phyloP scores from a whole-genome alignment of 1,284 basidiomycete species.

The Rhizoctonia solani region DNA sequence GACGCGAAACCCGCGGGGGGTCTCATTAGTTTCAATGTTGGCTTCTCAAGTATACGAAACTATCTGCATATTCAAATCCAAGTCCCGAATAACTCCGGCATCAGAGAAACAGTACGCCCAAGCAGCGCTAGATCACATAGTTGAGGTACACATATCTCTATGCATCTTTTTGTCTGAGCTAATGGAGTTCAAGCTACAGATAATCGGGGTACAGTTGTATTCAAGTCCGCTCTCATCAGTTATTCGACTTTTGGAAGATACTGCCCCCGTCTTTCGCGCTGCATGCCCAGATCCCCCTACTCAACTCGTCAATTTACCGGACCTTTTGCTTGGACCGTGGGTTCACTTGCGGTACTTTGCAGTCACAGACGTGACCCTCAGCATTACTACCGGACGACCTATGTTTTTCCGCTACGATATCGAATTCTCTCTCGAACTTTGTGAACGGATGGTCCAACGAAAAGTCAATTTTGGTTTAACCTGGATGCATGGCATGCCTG shows the following conservation, averaged over 20 bases:
- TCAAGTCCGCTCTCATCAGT: slow-evolving; percentile 1
- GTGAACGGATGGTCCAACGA: background rate
- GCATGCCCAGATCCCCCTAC: background rate
- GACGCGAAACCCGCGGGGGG: background rate
- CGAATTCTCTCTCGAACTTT: background rate
- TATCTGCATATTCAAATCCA: background rate
- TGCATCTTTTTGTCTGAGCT: background rate
- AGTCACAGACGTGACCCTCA: background rate
- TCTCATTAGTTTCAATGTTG: background rate
- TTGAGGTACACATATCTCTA: background rate
- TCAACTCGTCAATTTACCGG: background rate
- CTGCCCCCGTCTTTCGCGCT: background rate
- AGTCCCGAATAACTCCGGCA: background rate
- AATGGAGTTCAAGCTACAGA: background rate
- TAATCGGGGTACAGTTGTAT: slow-evolving; percentile 1
- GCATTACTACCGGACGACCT: background rate
- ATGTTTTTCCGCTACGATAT: slow-evolving; percentile 21
- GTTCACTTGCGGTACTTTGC: slow-evolving; percentile 2
- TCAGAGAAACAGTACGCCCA: background rate
- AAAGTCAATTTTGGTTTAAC: background rate
- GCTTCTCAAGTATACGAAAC: background rate
- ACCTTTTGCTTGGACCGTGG: background rate
- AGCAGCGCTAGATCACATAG: background rate
- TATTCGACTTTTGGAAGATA: background rate
- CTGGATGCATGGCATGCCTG: slow-evolving; percentile 25